Conservation (phyloP, 2,329 filamentous ascomycete species). For the Zasmidium cellare region DNA sequence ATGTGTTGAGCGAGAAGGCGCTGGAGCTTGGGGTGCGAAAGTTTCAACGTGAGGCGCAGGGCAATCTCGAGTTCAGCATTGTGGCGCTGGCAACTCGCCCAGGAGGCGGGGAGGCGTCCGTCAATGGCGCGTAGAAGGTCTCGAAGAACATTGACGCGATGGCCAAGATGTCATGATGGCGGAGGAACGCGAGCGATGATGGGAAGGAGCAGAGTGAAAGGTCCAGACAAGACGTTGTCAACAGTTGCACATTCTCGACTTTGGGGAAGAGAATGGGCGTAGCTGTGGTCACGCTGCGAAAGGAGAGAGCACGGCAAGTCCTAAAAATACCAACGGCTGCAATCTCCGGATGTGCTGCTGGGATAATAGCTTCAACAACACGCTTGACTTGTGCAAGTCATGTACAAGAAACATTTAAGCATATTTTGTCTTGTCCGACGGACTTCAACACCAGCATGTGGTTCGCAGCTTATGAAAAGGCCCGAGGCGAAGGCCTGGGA, state of each 20-base stretch:
- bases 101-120: neutral
- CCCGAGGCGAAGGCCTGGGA: neutral
- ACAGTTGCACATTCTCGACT: neutral
- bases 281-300: neutral
- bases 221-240: neutral
- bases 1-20: conserved; percentile 45
- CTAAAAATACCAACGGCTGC: neutral
- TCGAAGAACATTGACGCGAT: neutral
- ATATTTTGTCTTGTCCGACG: neutral
- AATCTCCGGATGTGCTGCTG: neutral
- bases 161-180: neutral
- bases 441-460: neutral
- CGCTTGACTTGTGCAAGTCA: neutral
- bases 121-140: neutral
- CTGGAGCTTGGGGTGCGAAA: conserved; percentile 42
- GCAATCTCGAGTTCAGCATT: conserved; percentile 45
- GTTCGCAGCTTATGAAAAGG: neutral
- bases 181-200: neutral
- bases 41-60: conserved; percentile 39
- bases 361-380: neutral
- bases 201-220: neutral
- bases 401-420: neutral
- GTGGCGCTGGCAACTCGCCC: conserved; percentile 41
- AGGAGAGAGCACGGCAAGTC: neutral
- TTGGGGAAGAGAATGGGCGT: neutral